Conservation (phyloP, 2,329 filamentous ascomycete species). For the Aspergillus sp. region DNA sequence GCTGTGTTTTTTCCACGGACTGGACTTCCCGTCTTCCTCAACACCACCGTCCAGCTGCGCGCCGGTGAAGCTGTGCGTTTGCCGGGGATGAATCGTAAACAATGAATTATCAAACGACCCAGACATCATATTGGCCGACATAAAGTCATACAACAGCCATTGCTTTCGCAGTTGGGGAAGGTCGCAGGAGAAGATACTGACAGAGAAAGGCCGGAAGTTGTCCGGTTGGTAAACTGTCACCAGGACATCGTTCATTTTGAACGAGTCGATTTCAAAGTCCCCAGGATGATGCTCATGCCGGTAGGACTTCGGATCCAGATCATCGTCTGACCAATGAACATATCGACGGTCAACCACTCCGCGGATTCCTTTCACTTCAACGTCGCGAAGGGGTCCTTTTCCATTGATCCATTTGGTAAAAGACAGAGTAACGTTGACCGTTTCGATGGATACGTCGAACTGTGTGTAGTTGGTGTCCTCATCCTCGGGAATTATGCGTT, state of each 20-base stretch:
- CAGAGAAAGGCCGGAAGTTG: slow-evolving; percentile 88
- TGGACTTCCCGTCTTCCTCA: slow-evolving; percentile 62
- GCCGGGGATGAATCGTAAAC: slow-evolving; percentile 93
- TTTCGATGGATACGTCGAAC: slow-evolving; percentile 92
- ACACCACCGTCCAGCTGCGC: slow-evolving; percentile 56
- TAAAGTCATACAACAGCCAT: slow-evolving; percentile 96
- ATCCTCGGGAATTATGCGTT: slow-evolving; percentile 44
- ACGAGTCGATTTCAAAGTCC: slow-evolving; percentile 95
- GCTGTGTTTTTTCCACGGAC: slow-evolving; percentile 93
- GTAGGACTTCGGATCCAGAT: slow-evolving; percentile 79
- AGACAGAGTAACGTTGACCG: slow-evolving; percentile 92
- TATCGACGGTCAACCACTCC: slow-evolving; percentile 89
- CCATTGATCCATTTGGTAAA: slow-evolving; percentile 99
- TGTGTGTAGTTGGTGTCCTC: slow-evolving; percentile 98
- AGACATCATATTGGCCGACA: slow-evolving; percentile 93
- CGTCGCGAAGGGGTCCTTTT: slow-evolving; percentile 84
- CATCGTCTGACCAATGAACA: slow-evolving; percentile 68
- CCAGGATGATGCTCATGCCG: slow-evolving; percentile 84
- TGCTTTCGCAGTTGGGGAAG: slow-evolving; percentile 89
- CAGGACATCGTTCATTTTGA: slow-evolving; percentile 91
- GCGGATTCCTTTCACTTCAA: slow-evolving; percentile 89
- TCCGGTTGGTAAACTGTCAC: slow-evolving; percentile 89
- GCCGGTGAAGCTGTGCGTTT: slow-evolving; percentile 77
- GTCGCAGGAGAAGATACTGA: slow-evolving; percentile 95
- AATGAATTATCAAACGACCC: slow-evolving; percentile 93